Percentiles rank a stretch among this genome's conserved stretches.
phyloP scores from a whole-genome alignment of 352 stramenopile species.

The Phytophthora pseudosyringae region DNA sequence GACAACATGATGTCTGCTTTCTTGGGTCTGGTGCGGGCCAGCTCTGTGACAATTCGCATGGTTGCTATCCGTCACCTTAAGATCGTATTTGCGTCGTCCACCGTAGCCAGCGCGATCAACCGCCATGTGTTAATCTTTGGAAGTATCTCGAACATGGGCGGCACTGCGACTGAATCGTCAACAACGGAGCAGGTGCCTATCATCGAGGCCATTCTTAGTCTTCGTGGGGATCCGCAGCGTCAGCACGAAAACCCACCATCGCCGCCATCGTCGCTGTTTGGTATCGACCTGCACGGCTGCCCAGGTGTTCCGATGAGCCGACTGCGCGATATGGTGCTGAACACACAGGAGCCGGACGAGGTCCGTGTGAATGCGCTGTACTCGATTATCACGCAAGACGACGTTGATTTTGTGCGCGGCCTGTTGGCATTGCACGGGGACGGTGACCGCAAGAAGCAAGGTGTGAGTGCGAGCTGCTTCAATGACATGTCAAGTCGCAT shows the following conservation, averaged over 20 bases:
- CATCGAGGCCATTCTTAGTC: constrained; percentile 76
- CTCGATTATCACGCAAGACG: constrained; percentile 68
- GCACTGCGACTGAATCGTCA: constrained; percentile 73
- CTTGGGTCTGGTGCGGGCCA: constrained; percentile 58
- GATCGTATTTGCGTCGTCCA: constrained; percentile 69
- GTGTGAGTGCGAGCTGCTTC: constrained; percentile 56
- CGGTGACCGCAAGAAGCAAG: constrained; percentile 73
- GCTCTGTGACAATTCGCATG: constrained; percentile 66
- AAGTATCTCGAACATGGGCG: constrained; percentile 72
- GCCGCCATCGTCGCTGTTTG: constrained; percentile 53
- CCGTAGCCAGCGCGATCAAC: constrained; percentile 73
- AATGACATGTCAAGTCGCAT: constrained; percentile 76
- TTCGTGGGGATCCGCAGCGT: constrained; percentile 56
- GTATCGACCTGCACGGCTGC: constrained; percentile 55
- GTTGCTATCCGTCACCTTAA: constrained; percentile 68
- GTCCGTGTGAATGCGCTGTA: constrained; percentile 74
- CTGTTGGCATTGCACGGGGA: constrained; percentile 64
- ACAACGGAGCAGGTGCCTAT: constrained; percentile 81
- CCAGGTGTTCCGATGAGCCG: constrained; percentile 64
- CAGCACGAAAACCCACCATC: constrained; percentile 32
- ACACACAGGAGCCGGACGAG: constrained; percentile 59
- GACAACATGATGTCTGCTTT: constrained; percentile 76
- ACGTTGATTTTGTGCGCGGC: constrained; percentile 70
- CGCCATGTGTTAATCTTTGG: constrained; percentile 81
- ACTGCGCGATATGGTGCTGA: constrained; percentile 72